Percentiles rank a stretch among this genome's conserved stretches.
phyloP scores from a whole-genome alignment of 2,329 filamentous ascomycete genomes.

The Calonectria hawksworthii region DNA sequence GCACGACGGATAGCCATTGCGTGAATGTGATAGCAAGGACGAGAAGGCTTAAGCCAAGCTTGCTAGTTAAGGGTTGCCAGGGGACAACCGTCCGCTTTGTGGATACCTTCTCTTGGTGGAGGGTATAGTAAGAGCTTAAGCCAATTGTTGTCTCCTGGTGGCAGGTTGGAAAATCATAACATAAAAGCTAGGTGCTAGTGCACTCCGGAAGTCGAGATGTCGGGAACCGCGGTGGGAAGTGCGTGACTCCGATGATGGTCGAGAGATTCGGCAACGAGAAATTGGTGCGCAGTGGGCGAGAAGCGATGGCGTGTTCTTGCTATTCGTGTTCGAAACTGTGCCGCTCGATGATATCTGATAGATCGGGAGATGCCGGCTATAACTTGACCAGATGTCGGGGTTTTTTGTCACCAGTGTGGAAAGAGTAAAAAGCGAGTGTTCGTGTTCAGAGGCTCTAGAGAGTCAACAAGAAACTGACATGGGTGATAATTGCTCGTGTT shows the following conservation, averaged over 20 bases:
- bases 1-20: constrained; percentile 36
- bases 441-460: constrained; percentile 35
- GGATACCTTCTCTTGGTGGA: neutral
- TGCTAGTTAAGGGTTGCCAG: constrained; percentile 10
- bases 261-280: neutral
- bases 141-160: constrained; percentile 1
- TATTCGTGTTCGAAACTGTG: constrained; percentile 2
- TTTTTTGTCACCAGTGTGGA: constrained; percentile 30
- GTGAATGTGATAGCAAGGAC: constrained; percentile 16
- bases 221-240: neutral
- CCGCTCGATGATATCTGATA: neutral
- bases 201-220: neutral
- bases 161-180: constrained; percentile 16
- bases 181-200: constrained; percentile 2
- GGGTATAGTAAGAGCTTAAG: neutral
- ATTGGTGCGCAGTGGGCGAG: neutral
- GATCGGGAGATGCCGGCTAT: neutral
- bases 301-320: neutral
- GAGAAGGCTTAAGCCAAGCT: constrained; percentile 25
- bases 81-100: constrained; percentile 20
- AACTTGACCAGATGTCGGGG: neutral
- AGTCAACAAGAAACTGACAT: neutral
- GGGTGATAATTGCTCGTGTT: constrained; percentile 16
- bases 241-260: neutral
- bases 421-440: constrained; percentile 40